Evolutionary conservation across 1,284 basidiomycete genomes (phyloP), one percentile per base, ranked within the genome.

Genomic region (Fomitopsis schrenkii): DNA sequence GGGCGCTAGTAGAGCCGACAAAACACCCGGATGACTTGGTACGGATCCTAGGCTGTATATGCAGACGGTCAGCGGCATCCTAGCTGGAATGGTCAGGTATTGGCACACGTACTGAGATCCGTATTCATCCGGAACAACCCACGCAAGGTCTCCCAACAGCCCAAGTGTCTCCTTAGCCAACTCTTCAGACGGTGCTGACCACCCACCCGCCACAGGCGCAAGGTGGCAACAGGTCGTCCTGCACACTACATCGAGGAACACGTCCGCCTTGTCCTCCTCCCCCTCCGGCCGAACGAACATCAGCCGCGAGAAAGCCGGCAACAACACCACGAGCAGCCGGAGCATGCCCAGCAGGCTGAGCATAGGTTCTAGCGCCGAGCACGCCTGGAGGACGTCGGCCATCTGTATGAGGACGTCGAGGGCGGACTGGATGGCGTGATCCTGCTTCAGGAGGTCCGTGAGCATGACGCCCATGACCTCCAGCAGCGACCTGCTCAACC

Each of bases 331-430:
- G 33, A 88, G 71, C 26, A 75, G 70, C 17, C 76, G 72, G 54
- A 88, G 67, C 55, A 91, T 71, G 66, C 83, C 79, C 26, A 90
- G 72, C 33, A 88, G 68, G n/a, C 81, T 77, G 2, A 77, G 73
- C 50, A 88, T 66, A 12, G 79, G 76, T 48, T 68, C 48, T 35
- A 81, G 69, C 86, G 88, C 45, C 10, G 1, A 7, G 15, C 15
- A 15, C 4, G 3, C 62, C 59, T 42, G 62, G 44, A 85, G 67
- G 66, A 70, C 62, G 26, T 62, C 60, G 8, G 64, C 68, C 55
- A 72, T 65, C 5, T 55, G 45, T 1, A 64, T 61, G 0, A 72
- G 60, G 2, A 46, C 45, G 1, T 64, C 58, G 8, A 58, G 45
- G 10, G 72, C 56, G 1, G 55, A 40, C 1, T 53, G 63, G 5